Evolutionary conservation across 2,329 filamentous ascomycete species (phyloP).

Genomic region (Tricladium varicosporioides): DNA sequence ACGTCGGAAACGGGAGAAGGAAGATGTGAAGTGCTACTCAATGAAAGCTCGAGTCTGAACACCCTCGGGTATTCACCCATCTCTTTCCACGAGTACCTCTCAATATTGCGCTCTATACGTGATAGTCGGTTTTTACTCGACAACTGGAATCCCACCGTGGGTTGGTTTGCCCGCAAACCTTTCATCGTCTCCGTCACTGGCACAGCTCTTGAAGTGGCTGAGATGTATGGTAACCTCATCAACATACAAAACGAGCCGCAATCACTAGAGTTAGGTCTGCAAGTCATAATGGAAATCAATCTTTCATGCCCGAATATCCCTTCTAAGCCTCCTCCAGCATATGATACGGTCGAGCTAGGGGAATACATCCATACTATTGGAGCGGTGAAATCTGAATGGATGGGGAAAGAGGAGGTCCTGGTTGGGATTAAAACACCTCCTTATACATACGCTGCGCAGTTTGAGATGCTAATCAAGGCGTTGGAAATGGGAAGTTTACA

Average conservation of each 20-base stretch:
- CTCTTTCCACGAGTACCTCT: constrained; percentile 56
- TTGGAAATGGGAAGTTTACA: constrained; percentile 36
- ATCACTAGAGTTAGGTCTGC: constrained; percentile 28
- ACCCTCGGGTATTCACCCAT: constrained; percentile 73
- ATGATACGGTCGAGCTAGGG: constrained; percentile 49
- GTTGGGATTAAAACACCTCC: constrained; percentile 74
- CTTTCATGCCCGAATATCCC: constrained; percentile 77
- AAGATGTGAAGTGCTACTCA: constrained; percentile 11
- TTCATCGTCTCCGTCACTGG: constrained; percentile 74
- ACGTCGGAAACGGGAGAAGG: constrained; percentile 12
- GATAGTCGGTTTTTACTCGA: constrained; percentile 6
- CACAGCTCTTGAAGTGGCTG: constrained; percentile 51
- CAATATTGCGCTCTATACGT: constrained; percentile 50
- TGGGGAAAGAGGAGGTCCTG: constrained; percentile 9
- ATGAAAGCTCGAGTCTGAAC: constrained; percentile 55
- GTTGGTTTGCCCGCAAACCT: constrained; percentile 44
- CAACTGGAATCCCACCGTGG: background rate
- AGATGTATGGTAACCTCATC: constrained; percentile 46
- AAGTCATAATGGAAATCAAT: constrained; percentile 67
- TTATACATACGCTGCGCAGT: constrained; percentile 70
- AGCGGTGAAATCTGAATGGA: background rate
- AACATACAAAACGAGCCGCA: constrained; percentile 36
- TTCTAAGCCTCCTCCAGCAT: constrained; percentile 67
- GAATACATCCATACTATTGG: constrained; percentile 49
- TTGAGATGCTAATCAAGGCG: constrained; percentile 52